These are phyloP conservation scores for Schwanniomyces yamadae DNA, from an alignment of 805 yeast genomes.

Conservation along the genomic window DNA sequence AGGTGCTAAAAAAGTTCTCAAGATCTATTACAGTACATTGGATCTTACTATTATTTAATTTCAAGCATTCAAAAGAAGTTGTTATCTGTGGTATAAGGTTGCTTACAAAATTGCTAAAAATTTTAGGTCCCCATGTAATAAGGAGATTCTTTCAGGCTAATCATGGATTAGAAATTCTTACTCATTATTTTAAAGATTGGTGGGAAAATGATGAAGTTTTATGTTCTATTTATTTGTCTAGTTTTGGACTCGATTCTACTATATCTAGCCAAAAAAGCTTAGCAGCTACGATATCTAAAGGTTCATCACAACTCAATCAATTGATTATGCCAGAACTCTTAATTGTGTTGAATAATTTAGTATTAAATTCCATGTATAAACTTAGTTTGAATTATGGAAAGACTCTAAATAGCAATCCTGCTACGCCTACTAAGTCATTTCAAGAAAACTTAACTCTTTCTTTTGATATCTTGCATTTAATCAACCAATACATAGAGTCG, in stretches of 20 bases:
- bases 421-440: slow-evolving; percentile 23
- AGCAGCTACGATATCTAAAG: slow-evolving; percentile 1
- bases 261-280: slow-evolving; percentile 5
- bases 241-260: slow-evolving; percentile 40
- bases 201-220: slow-evolving; percentile 50
- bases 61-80: slow-evolving; percentile 29
- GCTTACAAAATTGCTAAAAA: slow-evolving; percentile 47
- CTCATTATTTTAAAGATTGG: slow-evolving; percentile 44
- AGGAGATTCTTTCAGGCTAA: slow-evolving; percentile 47
- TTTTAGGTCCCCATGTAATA: slow-evolving; percentile 47
- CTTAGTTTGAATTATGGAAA: slow-evolving; percentile 30
- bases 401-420: slow-evolving; percentile 33
- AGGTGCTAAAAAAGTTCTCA: slow-evolving; percentile 42
- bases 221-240: slow-evolving; percentile 41
- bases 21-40: slow-evolving; percentile 65
- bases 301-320: slow-evolving; percentile 1
- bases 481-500: slow-evolving; percentile 32
- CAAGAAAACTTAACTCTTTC: slow-evolving; percentile 21
- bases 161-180: slow-evolving; percentile 51
- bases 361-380: slow-evolving; percentile 29
- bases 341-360: slow-evolving; percentile 31
- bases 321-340: slow-evolving; percentile 49
- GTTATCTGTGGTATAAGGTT: slow-evolving; percentile 43
- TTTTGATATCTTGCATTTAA: slow-evolving; percentile 33
- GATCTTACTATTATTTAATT: slow-evolving; percentile 53